Evolutionary conservation across 441 rosid species (phyloP), one percentile per base, ranked within the genome.

Genomic region (Euphorbia celastroides): DNA sequence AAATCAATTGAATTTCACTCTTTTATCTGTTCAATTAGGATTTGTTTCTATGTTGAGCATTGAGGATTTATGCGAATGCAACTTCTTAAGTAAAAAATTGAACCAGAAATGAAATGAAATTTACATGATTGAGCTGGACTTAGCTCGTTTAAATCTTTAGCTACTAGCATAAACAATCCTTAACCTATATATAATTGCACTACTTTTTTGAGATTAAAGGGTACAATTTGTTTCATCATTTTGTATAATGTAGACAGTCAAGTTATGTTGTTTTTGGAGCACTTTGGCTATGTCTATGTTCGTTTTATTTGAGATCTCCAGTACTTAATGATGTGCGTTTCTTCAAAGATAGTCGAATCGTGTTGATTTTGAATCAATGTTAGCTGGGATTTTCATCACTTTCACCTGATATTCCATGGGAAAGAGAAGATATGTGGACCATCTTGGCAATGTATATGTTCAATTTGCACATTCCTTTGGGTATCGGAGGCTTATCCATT

Each of bases 401-500:
- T 72, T 70, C 75, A 69, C 66, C 83, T 11, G 86, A 84, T 23
- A 72, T 71, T 74, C 92, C 93, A 66, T 93, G 97, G 97, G 89
- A 83, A 52, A 73, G 69, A 9, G 80, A 77, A 12, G 70, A 65
- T 68, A 27, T 69, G 58, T 93, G 97, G 98, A 85, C 83, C 79
- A 90, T 88, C 9, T 74, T 90, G 78, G 85, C 79, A 38, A 42
- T 83, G 41, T 93, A 90, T 75, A 76, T 93, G 84, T 82, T 88
- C 82, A 83, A 80, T 78, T 78, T 90, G 54, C 98, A 93, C 54
- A 81, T 90, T 61, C 96, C 97, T 79, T 79, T 88, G 73, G 87
- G 97, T 69, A 75, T 79, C 75, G 92, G 96, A 30, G 98, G 98
- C 68, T 78, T 88, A 60, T 88, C 98, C 34, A 71, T 81, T 57